Conservation (phyloP, 345 rosid genomes). For the Luvunga scandens region DNA sequence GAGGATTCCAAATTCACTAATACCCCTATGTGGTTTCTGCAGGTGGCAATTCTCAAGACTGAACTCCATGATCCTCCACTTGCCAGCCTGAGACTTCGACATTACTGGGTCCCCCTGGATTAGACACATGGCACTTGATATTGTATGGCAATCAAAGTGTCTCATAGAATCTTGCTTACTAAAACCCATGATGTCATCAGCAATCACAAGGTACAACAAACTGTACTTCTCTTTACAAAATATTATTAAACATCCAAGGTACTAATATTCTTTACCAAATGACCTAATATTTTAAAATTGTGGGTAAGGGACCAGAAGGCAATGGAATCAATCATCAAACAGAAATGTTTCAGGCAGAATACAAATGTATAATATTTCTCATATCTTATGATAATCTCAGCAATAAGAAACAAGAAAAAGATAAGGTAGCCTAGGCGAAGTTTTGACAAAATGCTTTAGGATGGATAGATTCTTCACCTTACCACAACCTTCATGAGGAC, state of each 20-base stretch:
- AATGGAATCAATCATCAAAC: too few relatives aligned
- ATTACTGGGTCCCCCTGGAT: background rate
- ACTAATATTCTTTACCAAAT: background rate
- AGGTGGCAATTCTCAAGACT: background rate
- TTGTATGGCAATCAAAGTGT: too few relatives aligned
- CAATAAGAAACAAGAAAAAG: background rate
- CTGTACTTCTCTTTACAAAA: background rate
- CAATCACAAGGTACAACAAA: background rate
- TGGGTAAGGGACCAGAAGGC: background rate
- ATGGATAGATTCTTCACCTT: conserved; percentile 60
- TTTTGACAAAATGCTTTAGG: conserved; percentile 1
- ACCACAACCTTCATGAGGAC: conserved; percentile 98
- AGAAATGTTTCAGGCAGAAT: background rate
- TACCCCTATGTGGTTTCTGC: background rate
- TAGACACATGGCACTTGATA: background rate
- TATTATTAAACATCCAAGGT: background rate
- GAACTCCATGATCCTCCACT: background rate
- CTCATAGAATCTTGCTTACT: too few relatives aligned
- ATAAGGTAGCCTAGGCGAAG: background rate
- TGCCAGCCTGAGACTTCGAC: background rate
- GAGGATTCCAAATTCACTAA: background rate
- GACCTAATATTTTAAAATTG: background rate
- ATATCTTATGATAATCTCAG: background rate
- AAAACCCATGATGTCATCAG: too few relatives aligned
- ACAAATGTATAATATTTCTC: background rate